Evolutionary conservation across 441 rosid genomes (phyloP).

Genomic region (Heliophila coronopifolia): DNA sequence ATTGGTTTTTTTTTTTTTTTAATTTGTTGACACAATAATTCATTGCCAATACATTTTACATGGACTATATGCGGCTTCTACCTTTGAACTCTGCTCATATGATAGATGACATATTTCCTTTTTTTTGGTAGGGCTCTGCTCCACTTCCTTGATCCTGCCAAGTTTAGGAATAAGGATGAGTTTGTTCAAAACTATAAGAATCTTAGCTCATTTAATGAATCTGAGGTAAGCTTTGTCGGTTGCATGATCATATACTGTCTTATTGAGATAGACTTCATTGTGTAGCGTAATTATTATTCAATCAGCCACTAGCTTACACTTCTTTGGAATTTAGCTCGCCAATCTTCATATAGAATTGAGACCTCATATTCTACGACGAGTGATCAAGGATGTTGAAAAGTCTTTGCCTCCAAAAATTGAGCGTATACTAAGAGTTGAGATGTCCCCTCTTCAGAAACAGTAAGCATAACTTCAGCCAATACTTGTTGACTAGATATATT

Average conservation of each 20-base stretch:
- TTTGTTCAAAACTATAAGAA: conserved; percentile 97
- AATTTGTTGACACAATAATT: neutral
- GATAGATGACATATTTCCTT: conserved; percentile 7
- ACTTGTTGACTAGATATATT: conserved; percentile 7
- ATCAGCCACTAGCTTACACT: conserved; percentile 17
- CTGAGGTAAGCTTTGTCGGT: conserved; percentile 51
- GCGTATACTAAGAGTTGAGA: conserved; percentile 97
- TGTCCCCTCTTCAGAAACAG: conserved; percentile 99
- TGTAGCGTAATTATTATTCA: conserved; percentile 1
- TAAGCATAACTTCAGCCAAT: conserved; percentile 32
- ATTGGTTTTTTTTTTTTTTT: neutral
- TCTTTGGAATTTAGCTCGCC: conserved; percentile 59
- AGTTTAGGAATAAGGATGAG: conserved; percentile 91
- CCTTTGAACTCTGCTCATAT: conserved; percentile 4
- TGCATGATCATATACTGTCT: conserved; percentile 8
- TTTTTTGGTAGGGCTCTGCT: conserved; percentile 76
- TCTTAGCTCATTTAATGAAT: conserved; percentile 93
- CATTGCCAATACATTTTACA: neutral
- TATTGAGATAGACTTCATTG: conserved; percentile 5
- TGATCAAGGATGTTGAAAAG: conserved; percentile 98
- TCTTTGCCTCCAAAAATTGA: conserved; percentile 98
- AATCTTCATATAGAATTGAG: conserved; percentile 97
- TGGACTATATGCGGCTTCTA: conserved; percentile 3
- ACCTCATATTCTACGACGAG: conserved; percentile 98
- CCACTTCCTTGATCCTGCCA: conserved; percentile 90